Evolutionary conservation across 257 asterid species (phyloP), one percentile per base, ranked within the genome.

Genomic region (Ilex asprella): DNA sequence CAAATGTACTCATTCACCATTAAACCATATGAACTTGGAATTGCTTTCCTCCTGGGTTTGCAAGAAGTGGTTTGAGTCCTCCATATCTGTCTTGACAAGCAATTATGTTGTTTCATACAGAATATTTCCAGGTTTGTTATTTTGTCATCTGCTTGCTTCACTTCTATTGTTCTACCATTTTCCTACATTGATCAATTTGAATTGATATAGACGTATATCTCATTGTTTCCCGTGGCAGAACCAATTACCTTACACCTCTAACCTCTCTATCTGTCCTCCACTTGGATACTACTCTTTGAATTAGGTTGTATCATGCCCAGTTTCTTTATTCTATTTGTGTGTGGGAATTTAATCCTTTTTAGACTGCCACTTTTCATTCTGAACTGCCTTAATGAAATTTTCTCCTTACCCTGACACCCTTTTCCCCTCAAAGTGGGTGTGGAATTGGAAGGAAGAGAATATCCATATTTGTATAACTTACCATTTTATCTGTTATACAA

Each of bases 91-190:
- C 56, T 69, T 62, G 63, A 49, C 74, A 68, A 65, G 60, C 70
- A 69, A 65, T 65, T 66, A 39, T 47, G 58, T 68, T 74, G 71
- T 60, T 44, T 66, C 55, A 35, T 60, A 72, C 70, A 30, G 67
- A 66, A 64, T 59, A 59, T 61, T 27, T 75, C 55, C 76, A 77
- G 78, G 73, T 68, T 76, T 64, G 83, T 66, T 62, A 50, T 69
- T 53, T 67, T 61, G 46, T 71, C 31, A 61, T 58, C 69, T 72
- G 61, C 54, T 63, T 59, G 61, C 73, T 61, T 49, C 66, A 44
- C 62, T 64, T 67, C 58, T 53, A 35, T 35, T 46, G n/a, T 75
- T 62, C 75, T 64, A 56, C 61, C 67, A 39, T 56, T 43, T 71
- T 39, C 72, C 75, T 58, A 67, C 65, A 58, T 57, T 61, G 54